Base-by-base conservation (phyloP, 108 stramenopile species). In the Skeletonema grethae region DNA sequence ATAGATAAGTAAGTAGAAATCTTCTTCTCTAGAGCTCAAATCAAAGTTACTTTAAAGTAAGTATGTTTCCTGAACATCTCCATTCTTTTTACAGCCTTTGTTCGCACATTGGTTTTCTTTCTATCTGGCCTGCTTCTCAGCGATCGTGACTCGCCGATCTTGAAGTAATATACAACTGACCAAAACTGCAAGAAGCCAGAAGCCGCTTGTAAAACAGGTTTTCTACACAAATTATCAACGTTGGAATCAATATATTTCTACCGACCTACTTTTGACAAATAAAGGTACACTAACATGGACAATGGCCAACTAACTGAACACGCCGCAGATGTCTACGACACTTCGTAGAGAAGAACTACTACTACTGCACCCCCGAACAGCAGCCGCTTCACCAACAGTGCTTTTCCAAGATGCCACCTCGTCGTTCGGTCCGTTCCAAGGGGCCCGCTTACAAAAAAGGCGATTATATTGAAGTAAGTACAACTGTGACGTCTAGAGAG, bases 391-490 rank as follows among this genome's bases (percentile, higher is more conserved):
- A 38, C 9, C 9, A 38, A 2, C 9, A 43, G 15, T 4, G 3
- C 7, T 34, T n/a, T 5, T n/a, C 15, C 41, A n/a, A 15, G 41
- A 43, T 43, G 41, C 15, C 41, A 15, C 41, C 41, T 43, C 41
- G 41, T n/a, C 41, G 41, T 15, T 43, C 41, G 13, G 41, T 43
- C 15, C 41, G 41, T n/a, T 15, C 41, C 22, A 53, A 53, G 50
- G 50, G 50, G 8, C 20, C 50, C 50, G 75, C 67, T 18, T 76
- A 63, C 67, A 76, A 76, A 57, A 76, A 76, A 66, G 75, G 75
- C 12, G 75, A 76, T 45, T 65, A 46, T 39, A 57, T 76, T 45
- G 75, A 76, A 60, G 75, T 76, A 46, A 57, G 75, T 63, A 48
- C 10, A 38, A 38, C 8, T 11, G 36, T 38, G 36, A 38, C 36